Evolutionary conservation across 345 rosid genomes (phyloP).

Genomic region (Tarenaya hassleriana): DNA sequence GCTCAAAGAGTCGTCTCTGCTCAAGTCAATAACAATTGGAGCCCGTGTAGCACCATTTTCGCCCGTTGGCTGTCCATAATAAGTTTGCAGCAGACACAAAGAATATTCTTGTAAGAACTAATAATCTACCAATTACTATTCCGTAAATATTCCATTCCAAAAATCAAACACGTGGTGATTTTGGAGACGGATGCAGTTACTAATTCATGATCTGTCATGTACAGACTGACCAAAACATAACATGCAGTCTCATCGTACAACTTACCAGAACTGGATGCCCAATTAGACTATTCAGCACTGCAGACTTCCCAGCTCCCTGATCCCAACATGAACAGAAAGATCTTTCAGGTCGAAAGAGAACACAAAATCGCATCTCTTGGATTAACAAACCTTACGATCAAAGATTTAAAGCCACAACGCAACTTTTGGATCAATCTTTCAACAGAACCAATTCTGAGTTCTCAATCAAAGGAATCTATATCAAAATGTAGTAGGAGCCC

Average conservation of each 20-base stretch:
- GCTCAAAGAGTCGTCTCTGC: constrained; percentile 63
- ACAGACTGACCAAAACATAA: background rate
- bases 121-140: constrained; percentile 12
- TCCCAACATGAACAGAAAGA: constrained; percentile 16
- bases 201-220: too few relatives aligned
- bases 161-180: too few relatives aligned
- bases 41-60: constrained; percentile 97
- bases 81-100: constrained; percentile 6
- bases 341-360: background rate
- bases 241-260: constrained; percentile 8
- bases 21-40: constrained; percentile 75
- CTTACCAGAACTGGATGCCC: constrained; percentile 93
- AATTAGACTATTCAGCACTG: constrained; percentile 79
- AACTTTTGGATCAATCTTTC: background rate
- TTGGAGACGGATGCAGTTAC: too few relatives aligned
- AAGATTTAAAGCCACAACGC: background rate
- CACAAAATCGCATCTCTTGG: background rate
- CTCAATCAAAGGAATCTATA: constrained; percentile 3
- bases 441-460: constrained; percentile 1
- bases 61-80: constrained; percentile 69
- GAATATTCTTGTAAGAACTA: constrained; percentile 4
- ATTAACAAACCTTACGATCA: background rate
- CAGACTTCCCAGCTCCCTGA: constrained; percentile 97
- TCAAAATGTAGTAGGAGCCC: background rate
- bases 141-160: too few relatives aligned